Evolutionary conservation across 2,329 filamentous ascomycete species (phyloP).

Genomic region (Fusarium sp.): DNA sequence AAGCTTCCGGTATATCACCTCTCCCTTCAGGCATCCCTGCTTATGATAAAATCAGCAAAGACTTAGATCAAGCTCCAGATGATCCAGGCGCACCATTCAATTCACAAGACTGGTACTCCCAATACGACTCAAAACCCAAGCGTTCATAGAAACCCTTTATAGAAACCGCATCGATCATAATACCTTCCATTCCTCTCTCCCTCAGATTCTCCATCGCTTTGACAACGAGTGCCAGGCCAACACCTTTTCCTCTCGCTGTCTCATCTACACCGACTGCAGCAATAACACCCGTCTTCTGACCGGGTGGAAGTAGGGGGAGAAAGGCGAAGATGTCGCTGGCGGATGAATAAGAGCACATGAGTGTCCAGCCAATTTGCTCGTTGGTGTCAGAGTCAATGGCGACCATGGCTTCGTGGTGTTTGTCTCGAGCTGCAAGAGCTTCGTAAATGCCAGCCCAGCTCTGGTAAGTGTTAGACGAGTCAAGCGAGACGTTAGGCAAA

Average conservation of each 20-base stretch:
- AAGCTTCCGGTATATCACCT: too few relatives aligned
- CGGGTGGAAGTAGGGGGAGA: constrained; percentile 30
- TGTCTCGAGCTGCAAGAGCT: constrained; percentile 18
- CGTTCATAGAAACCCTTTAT: constrained; percentile 40
- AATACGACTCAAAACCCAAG: constrained; percentile 25
- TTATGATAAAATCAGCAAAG: too few relatives aligned
- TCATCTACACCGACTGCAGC: constrained; percentile 40
- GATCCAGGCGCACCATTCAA: not conserved
- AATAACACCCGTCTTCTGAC: constrained; percentile 37
- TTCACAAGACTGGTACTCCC: constrained; percentile 32
- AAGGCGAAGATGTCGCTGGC: constrained; percentile 15
- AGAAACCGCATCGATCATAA: constrained; percentile 35
- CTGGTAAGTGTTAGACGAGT: constrained; percentile 5
- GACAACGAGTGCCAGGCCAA: constrained; percentile 35
- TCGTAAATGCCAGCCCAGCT: constrained; percentile 32
- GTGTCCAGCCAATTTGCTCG: constrained; percentile 40
- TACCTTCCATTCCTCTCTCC: constrained; percentile 34
- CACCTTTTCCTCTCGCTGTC: constrained; percentile 28
- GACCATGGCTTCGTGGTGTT: constrained; percentile 38
- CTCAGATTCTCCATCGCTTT: constrained; percentile 37
- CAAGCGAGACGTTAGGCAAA: fast-evolving
- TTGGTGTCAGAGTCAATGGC: constrained; percentile 41
- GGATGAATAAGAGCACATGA: constrained; percentile 33
- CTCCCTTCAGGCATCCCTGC: too few relatives aligned
- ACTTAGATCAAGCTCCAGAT: too few relatives aligned